Conservation (phyloP, 75 land plant species). For the Adiantum capillusveneris region DNA sequence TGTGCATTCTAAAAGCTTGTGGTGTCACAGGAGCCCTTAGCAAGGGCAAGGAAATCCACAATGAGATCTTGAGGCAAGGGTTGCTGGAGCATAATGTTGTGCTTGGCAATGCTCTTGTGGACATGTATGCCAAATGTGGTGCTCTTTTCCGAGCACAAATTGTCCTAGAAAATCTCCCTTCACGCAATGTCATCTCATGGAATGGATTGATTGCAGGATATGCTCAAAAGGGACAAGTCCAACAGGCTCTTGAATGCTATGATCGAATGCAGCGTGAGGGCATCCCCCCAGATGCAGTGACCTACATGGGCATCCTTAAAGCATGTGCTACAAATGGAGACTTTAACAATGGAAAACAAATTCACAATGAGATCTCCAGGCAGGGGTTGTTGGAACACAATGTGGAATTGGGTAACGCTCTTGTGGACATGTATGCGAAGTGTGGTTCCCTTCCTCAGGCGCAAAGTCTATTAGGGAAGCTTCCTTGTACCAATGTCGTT, state of each 20-base stretch:
- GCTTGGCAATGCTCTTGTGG: constrained; percentile 11
- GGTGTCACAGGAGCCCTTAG: constrained; percentile 10
- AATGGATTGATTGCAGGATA: constrained; percentile 12
- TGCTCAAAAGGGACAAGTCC: constrained; percentile 9
- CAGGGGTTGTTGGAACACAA: constrained; percentile 16
- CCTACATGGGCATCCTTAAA: constrained; percentile 11
- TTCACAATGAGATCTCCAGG: constrained; percentile 49
- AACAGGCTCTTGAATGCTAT: constrained; percentile 14
- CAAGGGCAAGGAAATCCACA: constrained; percentile 14
- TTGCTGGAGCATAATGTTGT: not conserved
- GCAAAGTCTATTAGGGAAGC: constrained; percentile 35
- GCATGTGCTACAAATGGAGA: constrained; percentile 53
- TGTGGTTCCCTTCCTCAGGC: constrained; percentile 50
- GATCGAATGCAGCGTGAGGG: constrained; percentile 12
- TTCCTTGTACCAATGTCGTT: constrained; percentile 42
- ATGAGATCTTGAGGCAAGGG: not conserved
- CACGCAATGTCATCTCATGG: constrained; percentile 7
- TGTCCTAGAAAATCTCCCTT: constrained; percentile 1
- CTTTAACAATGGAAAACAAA: constrained; percentile 43
- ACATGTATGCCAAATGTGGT: constrained; percentile 16
- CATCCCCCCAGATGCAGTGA: constrained; percentile 37
- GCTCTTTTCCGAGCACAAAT: constrained; percentile 1
- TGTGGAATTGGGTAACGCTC: constrained; percentile 28
- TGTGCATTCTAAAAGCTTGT: constrained; percentile 18
- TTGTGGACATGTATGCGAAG: constrained; percentile 57